Evolutionary conservation across 768 basidiomycete genomes (phyloP).

Genomic region (Hygrophorus pudorinus): DNA sequence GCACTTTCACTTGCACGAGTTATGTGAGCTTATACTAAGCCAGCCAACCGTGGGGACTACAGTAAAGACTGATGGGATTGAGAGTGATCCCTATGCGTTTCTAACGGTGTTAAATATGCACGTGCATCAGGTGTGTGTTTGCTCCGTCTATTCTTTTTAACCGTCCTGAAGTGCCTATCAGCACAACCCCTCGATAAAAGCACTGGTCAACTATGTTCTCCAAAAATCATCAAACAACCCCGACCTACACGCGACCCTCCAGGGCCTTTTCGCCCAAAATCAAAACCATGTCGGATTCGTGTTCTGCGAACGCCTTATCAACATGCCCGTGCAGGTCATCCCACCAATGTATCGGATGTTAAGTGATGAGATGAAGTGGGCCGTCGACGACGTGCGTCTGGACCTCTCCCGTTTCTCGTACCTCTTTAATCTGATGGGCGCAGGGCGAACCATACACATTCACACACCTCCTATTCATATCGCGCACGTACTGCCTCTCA

Average conservation of each 20-base stretch:
- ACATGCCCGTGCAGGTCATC: conserved; percentile 91
- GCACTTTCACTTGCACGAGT: conserved; percentile 54
- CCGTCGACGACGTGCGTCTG: conserved; percentile 50
- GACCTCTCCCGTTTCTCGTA: conserved; percentile 1
- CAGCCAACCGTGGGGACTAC: conserved; percentile 78
- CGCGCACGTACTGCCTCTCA: conserved; percentile 68
- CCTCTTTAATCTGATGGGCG: not conserved
- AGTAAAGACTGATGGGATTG: conserved; percentile 83
- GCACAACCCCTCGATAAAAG: conserved; percentile 64
- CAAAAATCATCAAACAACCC: conserved; percentile 41
- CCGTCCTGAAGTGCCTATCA: conserved; percentile 21
- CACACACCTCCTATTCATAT: conserved; percentile 65
- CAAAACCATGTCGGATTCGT: conserved; percentile 74
- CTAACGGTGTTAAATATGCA: conserved; percentile 78
- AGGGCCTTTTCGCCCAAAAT: conserved; percentile 24
- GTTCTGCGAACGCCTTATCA: conserved; percentile 81
- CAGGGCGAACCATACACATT: conserved; percentile 60
- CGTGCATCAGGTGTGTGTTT: conserved; percentile 42
- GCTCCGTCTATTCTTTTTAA: not conserved
- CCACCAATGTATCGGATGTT: conserved; percentile 92
- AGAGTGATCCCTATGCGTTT: conserved; percentile 86
- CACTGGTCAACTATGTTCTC: conserved; percentile 62
- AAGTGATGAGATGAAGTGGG: conserved; percentile 68
- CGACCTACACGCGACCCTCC: conserved; percentile 43
- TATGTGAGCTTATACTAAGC: conserved; percentile 70